Percentiles rank a stretch among this genome's conserved stretches.
phyloP scores from a whole-genome alignment of 2,329 filamentous ascomycete genomes.

The Kalmusia sp. region DNA sequence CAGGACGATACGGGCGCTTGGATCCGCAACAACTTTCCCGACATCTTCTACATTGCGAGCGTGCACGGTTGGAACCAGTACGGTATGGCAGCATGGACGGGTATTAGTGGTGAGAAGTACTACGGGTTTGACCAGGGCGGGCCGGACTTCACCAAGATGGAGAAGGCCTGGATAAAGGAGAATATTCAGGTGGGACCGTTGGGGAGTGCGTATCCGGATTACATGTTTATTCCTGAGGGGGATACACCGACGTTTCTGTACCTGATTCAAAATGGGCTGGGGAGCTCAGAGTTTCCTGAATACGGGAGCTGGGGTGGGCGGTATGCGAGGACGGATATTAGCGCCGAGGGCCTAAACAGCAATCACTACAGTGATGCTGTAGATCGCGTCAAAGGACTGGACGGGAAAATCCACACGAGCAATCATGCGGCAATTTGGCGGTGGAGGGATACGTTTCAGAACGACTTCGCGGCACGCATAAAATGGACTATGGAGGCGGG shows the following conservation, averaged over 20 bases:
- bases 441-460: conserved; percentile 61
- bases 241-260: conserved; percentile 61
- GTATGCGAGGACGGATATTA: conserved; percentile 47
- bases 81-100: conserved; percentile 61
- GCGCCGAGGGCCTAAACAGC: conserved; percentile 41
- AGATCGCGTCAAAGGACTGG: conserved; percentile 44
- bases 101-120: conserved; percentile 60
- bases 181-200: conserved; percentile 62
- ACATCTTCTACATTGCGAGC: conserved; percentile 63
- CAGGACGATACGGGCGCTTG: conserved; percentile 65
- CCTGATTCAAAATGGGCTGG: conserved; percentile 57
- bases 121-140: conserved; percentile 58
- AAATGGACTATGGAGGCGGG: conserved; percentile 54
- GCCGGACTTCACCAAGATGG: conserved; percentile 57
- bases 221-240: conserved; percentile 61
- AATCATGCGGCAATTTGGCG: conserved; percentile 62
- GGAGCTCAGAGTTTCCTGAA: conserved; percentile 54
- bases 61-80: conserved; percentile 66
- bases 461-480: conserved; percentile 58
- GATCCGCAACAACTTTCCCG: conserved; percentile 62
- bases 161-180: conserved; percentile 59
- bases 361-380: conserved; percentile 49
- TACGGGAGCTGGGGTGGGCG: conserved; percentile 61
- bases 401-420: conserved; percentile 43
- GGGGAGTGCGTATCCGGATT: conserved; percentile 51